These are phyloP conservation scores for Stereum hirsutum DNA, from an alignment of 1,284 basidiomycete genomes.

Conservation along the genomic window DNA sequence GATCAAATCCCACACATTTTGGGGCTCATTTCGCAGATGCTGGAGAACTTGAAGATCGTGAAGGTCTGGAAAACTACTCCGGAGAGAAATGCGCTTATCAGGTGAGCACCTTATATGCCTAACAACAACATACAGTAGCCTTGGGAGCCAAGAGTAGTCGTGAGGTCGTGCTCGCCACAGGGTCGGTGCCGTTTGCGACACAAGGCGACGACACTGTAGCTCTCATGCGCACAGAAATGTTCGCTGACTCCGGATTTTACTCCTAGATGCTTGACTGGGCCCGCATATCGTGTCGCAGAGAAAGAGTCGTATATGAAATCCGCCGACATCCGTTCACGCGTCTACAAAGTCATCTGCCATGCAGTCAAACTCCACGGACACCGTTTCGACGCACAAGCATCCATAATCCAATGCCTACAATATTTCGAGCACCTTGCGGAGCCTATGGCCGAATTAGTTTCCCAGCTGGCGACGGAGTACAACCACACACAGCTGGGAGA, in stretches of 20 bases:
- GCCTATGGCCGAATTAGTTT: constrained; percentile 87
- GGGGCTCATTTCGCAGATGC: constrained; percentile 58
- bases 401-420: constrained; percentile 86
- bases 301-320: constrained; percentile 85
- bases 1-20: constrained; percentile 68
- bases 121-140: too few relatives aligned
- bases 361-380: constrained; percentile 92
- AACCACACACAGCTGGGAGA: constrained; percentile 88
- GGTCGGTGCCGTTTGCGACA: too few relatives aligned
- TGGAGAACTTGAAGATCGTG: constrained; percentile 69
- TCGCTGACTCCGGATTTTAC: too few relatives aligned
- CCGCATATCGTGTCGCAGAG: constrained; percentile 83
- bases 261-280: constrained; percentile 80
- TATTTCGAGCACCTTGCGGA: constrained; percentile 94
- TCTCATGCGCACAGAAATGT: neutral
- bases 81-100: constrained; percentile 79
- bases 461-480: constrained; percentile 76
- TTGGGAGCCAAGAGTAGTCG: too few relatives aligned
- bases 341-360: constrained; percentile 86
- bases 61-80: constrained; percentile 83
- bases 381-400: constrained; percentile 76
- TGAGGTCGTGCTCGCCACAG: too few relatives aligned
- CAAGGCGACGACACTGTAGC: too few relatives aligned
- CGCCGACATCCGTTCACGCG: constrained; percentile 58
- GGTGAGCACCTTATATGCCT: too few relatives aligned